Conservation (phyloP, 192 early-diverging fungal species). For the Gorgonomyces haynaldii region DNA sequence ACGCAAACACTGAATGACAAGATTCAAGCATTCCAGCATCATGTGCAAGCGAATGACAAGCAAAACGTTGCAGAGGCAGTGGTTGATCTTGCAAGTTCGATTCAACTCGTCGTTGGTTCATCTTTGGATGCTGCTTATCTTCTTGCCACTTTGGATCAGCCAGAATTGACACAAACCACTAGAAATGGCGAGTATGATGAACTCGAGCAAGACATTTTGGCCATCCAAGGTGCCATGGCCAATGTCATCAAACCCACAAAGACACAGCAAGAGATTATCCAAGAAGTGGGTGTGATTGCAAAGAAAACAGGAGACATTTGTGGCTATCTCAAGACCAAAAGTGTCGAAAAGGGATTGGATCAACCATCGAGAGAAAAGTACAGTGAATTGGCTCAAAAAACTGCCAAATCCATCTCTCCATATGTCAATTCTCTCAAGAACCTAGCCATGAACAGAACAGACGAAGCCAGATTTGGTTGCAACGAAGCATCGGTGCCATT, state of each 20-base stretch:
- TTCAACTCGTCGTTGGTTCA: too few species aligned
- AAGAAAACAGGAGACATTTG: constrained; percentile 43
- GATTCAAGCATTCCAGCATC: too few species aligned
- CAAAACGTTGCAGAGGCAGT: too few species aligned
- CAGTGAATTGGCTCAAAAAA: constrained; percentile 25
- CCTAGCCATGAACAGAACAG: constrained; percentile 24
- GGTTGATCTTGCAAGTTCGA: too few species aligned
- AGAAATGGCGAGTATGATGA: too few species aligned
- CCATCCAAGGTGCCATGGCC: background rate
- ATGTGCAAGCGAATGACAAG: too few species aligned
- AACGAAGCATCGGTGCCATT: constrained; percentile 19
- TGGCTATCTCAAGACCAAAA: constrained; percentile 27
- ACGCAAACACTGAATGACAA: too few species aligned
- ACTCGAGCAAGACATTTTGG: background rate
- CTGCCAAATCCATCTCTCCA: constrained; percentile 26
- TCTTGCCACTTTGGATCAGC: background rate
- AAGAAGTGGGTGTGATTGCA: constrained; percentile 27
- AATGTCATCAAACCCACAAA: constrained; percentile 3
- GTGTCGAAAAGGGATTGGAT: constrained; percentile 12
- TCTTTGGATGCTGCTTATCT: background rate
- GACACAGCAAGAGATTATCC: constrained; percentile 26
- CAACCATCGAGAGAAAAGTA: constrained; percentile 27
- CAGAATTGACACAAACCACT: background rate
- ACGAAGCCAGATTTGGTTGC: constrained; percentile 20
- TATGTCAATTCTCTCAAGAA: constrained; percentile 33